Evolutionary conservation across 2,329 filamentous ascomycete genomes (phyloP), one percentile per base, ranked within the genome.

Genomic region (Neopestalotiopsis sp.): DNA sequence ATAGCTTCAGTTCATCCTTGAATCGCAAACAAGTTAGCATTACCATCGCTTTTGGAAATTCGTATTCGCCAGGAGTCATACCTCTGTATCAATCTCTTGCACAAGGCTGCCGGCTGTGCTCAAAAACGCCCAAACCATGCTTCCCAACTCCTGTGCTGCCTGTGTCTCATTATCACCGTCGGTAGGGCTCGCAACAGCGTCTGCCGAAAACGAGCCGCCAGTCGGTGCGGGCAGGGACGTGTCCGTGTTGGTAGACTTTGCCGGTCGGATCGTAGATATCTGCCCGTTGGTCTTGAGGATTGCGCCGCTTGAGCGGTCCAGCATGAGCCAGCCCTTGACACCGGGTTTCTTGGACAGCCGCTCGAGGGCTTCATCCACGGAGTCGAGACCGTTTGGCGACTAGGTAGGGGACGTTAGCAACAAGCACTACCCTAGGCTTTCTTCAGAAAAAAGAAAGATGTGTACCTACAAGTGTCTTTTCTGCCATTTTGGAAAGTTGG

Each of bases 281-380:
- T 94, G 85, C 63, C 93, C 93, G 67, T 89, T 92, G 6, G 90
- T 92, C 76, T 92, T 92, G 66, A 96, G 86, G 65, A 96, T 92
- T 2, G 91, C 87, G 66, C 92, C 93, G 28, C 88, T 91, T 14
- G 87, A 82, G 68, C 92, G 89, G 74, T 94, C 92, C 57, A 96
- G 84, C 67, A 94, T 89, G 63, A 96, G 86, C 67, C 92, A 92
- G 74, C 91, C 92, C 78, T 92, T 92, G 65, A 96, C 93, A 70
- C 92, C 92, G 38, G 92, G 88, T 76, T 95, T 95, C 77, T 92
- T 91, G 56, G 91, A 90, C 59, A 96, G 85, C 20, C 92, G 90
- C 61, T 87, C 88, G 70, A 95, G 87, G 70, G 88, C 82, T 83
- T 90, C 88, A 66, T 89, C 87, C 69, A 93, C 86, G 57, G 87